Base-by-base conservation (phyloP, 805 yeast genomes). In the Candida tammaniensis region DNA sequence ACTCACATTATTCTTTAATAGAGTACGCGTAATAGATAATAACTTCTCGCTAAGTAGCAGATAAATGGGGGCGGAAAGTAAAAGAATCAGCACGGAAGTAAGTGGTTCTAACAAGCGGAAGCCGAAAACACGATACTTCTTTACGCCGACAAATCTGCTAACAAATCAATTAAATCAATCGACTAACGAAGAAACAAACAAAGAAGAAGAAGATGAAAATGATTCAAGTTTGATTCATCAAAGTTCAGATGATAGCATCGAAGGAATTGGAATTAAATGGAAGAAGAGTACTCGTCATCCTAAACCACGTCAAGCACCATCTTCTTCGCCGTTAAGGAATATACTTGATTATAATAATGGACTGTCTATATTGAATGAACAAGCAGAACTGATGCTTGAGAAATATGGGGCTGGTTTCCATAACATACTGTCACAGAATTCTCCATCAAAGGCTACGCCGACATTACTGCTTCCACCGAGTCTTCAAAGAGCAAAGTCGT, bases 231-330 rank as follows among this genome's bases (percentile, higher is more conserved):
- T n/a, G n/a, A 5, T n/a, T 6, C 16, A 12, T 17, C 68, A 61
- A 34, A 57, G 66, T 36, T 64, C 71, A 0, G 72, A 67, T 35
- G 72, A 67, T 32, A 63, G 68, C 36, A 65, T 61, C 39, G 72
- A 67, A 27, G 71, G 72, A 1, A 30, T 36, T n/a, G 39, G 35
- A 7, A 54, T 67, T 20, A 50, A 64, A 30, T 70, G 76, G 76
- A 68, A 59, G 11, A 50, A 51, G 10, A 64, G 72, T 4, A 74
- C 75, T 18, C 46, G 43, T n/a, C 41, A 46, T 21, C 73, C 74
- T 19, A 35, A 28, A 10, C 43, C 47, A 13, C 15, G 15, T 7
- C 28, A 12, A 8, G 36, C 64, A 7, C 64, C 68, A 1, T 68
- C 75, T 3, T 71, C 77, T 4, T 40, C 47, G 13, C 78, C 78